These are phyloP conservation scores for Kluyveromyces sp. DNA, from an alignment of 1,139 yeast species.

Conservation along the genomic window DNA sequence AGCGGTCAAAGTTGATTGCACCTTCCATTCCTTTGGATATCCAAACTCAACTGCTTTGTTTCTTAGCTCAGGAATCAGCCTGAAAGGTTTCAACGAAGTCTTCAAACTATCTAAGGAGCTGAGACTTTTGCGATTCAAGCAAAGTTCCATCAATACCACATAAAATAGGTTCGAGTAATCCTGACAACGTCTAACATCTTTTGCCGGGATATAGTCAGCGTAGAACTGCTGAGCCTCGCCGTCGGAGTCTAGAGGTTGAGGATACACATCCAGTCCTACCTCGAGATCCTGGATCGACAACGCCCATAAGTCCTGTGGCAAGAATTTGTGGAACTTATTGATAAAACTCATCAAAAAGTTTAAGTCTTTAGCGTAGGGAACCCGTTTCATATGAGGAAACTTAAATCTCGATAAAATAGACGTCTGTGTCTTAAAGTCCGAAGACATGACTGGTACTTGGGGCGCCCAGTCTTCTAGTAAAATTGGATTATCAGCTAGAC, in stretches of 20 bases:
- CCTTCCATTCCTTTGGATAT: constrained; percentile 44
- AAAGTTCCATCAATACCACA: constrained; percentile 22
- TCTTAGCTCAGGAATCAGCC: constrained; percentile 41
- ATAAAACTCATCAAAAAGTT: constrained; percentile 39
- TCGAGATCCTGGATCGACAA: constrained; percentile 46
- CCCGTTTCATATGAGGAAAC: constrained; percentile 29
- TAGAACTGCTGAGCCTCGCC: constrained; percentile 17
- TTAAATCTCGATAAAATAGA: constrained; percentile 28
- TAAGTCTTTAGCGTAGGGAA: constrained; percentile 44
- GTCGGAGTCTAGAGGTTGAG: constrained; percentile 13
- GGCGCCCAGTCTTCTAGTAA: constrained; percentile 22
- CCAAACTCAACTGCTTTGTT: constrained; percentile 35
- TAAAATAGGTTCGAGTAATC: constrained; percentile 28
- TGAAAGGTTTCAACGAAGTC: constrained; percentile 20
- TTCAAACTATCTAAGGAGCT: constrained; percentile 16
- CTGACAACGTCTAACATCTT: constrained; percentile 26
- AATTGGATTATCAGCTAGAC: constrained; percentile 6
- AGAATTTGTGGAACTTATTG: constrained; percentile 37
- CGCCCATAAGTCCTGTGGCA: constrained; percentile 32
- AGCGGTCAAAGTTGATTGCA: constrained; percentile 21
- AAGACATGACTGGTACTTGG: constrained; percentile 21
- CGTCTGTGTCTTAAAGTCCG: constrained; percentile 26
- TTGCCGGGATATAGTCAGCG: constrained; percentile 26
- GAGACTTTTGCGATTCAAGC: constrained; percentile 19
- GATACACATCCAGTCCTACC: constrained; percentile 40